These are phyloP conservation scores for Brassica carinata DNA, from an alignment of 345 rosid genomes.

Conservation along the genomic window DNA sequence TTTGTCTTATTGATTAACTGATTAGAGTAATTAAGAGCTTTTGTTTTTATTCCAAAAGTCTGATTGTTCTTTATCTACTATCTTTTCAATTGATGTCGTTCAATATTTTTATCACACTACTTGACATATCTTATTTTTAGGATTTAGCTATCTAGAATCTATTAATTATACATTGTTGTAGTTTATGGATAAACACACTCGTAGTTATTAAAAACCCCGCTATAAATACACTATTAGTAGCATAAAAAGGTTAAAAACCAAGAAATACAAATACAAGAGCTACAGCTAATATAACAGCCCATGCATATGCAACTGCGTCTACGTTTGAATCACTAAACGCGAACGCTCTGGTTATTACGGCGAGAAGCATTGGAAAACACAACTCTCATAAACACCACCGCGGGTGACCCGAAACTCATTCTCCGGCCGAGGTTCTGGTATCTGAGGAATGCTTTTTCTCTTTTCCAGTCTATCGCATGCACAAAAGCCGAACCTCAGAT, in stretches of 20 bases:
- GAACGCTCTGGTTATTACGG: conserved; percentile 6
- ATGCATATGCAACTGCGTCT: conserved; percentile 12
- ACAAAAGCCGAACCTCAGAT: background rate
- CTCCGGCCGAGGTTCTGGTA: conserved; percentile 25
- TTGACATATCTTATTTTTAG: background rate
- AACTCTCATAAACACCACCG: conserved; percentile 23
- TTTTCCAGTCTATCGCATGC: conserved; percentile 13
- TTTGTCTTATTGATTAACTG: background rate
- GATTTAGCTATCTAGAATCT: background rate
- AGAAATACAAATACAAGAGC: conserved; percentile 12
- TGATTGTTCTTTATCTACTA: background rate
- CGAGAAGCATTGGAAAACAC: conserved; percentile 36
- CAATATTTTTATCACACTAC: background rate
- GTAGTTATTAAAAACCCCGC: background rate
- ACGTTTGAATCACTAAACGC: conserved; percentile 1
- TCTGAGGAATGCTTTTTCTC: background rate
- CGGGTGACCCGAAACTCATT: conserved; percentile 23
- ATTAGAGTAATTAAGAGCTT: background rate
- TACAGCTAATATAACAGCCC: background rate
- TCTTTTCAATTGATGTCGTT: background rate
- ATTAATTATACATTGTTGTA: background rate
- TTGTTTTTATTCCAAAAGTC: background rate
- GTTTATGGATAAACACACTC: background rate
- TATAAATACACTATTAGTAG: background rate
- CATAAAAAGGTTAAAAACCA: background rate